Conservation (phyloP, 441 rosid species). For the Pelargonium myrrhifolium region DNA sequence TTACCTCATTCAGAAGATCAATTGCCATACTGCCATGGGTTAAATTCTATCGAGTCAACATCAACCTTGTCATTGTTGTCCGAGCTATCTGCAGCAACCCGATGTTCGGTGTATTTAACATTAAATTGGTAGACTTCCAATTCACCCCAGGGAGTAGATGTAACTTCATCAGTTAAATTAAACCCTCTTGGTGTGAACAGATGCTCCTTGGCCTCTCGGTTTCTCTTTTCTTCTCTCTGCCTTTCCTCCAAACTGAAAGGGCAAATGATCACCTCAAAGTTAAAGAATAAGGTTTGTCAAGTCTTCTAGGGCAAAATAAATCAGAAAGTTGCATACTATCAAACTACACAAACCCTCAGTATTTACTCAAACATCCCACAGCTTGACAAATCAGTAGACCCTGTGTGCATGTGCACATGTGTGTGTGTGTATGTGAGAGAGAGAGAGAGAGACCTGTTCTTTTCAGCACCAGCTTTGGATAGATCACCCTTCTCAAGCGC, state of each 20-base stretch:
- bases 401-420: too few species aligned
- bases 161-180: constrained; percentile 57
- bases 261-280: neutral
- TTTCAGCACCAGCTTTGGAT: constrained; percentile 68
- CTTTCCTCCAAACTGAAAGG: constrained; percentile 80
- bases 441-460: constrained; percentile 48
- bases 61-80: constrained; percentile 33
- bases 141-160: constrained; percentile 96
- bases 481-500: constrained; percentile 90
- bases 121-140: constrained; percentile 80
- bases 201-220: constrained; percentile 61
- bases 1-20: constrained; percentile 36
- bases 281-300: neutral
- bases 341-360: neutral
- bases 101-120: constrained; percentile 64
- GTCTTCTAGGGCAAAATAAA: neutral
- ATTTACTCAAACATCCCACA: neutral
- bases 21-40: constrained; percentile 58
- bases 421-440: neutral
- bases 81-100: constrained; percentile 47
- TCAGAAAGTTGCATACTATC: neutral
- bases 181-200: constrained; percentile 80
- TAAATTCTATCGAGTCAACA: constrained; percentile 41
- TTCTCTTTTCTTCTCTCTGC: constrained; percentile 87
- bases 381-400: neutral